A percentile compares a stretch with the other conserved stretches of the same genome.
phyloP scores from a whole-genome alignment of 176 grass and related monocot species.

The Leersia perrieri region DNA sequence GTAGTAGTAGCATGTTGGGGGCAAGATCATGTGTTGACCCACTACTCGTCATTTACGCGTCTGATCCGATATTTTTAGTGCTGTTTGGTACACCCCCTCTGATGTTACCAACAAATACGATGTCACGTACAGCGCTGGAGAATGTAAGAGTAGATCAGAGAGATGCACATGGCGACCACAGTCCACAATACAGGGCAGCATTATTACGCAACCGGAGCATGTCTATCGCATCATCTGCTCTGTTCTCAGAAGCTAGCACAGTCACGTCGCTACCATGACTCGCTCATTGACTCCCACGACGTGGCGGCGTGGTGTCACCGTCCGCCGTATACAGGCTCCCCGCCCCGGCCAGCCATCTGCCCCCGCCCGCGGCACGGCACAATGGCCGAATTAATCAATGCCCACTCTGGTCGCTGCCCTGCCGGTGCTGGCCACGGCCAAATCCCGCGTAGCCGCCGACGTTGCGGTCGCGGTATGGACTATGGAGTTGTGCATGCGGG shows the following conservation, averaged over 20 bases:
- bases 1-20: background rate
- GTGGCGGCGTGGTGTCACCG: background rate
- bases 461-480: too few species aligned
- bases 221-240: background rate
- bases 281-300: too few species aligned
- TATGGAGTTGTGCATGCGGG: too few species aligned
- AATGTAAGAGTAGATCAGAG: background rate
- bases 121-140: background rate
- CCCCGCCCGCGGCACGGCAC: background rate
- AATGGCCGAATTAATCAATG: background rate
- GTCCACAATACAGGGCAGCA: too few species aligned
- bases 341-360: too few species aligned
- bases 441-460: too few species aligned
- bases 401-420: too few species aligned
- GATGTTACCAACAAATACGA: background rate
- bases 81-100: background rate
- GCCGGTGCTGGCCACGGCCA: too few species aligned
- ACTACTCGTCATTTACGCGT: background rate
- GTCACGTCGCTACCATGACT: too few species aligned
- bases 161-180: background rate
- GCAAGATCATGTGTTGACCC: background rate
- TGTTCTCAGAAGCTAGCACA: background rate
- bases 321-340: too few species aligned
- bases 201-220: background rate
- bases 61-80: background rate